phyloP scores from a whole-genome alignment of 1,284 basidiomycete species.

The Blastosporella zonata region DNA sequence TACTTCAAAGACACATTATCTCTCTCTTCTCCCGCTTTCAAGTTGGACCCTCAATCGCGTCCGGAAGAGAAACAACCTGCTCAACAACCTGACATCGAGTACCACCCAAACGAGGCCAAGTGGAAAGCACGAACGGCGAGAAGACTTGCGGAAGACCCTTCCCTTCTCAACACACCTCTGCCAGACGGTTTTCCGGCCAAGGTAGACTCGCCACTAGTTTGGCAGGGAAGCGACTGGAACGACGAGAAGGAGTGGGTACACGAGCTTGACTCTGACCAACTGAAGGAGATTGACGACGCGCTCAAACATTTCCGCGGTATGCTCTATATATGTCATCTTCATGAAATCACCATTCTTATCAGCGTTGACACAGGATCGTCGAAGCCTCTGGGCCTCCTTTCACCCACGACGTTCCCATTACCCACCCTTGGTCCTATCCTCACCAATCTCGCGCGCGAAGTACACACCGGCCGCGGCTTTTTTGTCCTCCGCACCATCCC shows the following conservation, averaged over 20 bases:
- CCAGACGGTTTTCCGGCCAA: constrained; percentile 33
- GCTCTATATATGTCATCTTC: constrained; percentile 24
- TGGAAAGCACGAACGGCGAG: constrained; percentile 34
- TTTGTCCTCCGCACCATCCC: constrained; percentile 37
- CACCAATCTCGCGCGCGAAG: constrained; percentile 25
- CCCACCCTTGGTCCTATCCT: constrained; percentile 31
- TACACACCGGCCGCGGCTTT: constrained; percentile 39
- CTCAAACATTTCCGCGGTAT: constrained; percentile 30
- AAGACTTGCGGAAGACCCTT: constrained; percentile 34
- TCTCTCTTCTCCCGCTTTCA: not conserved
- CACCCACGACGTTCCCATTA: constrained; percentile 32
- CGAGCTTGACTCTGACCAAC: constrained; percentile 28
- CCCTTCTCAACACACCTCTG: constrained; percentile 28
- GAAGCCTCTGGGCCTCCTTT: constrained; percentile 28
- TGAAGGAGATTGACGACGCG: constrained; percentile 36
- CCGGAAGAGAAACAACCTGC: not conserved
- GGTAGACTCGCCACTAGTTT: constrained; percentile 35
- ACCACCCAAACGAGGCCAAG: constrained; percentile 37
- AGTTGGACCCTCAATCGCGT: not conserved
- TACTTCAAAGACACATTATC: constrained; percentile 1
- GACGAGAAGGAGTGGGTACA: constrained; percentile 39
- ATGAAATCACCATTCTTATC: not conserved
- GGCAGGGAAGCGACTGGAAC: constrained; percentile 40
- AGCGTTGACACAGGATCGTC: constrained; percentile 21
- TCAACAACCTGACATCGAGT: constrained; percentile 25